These are phyloP conservation scores for Coniochaeta hoffmannii DNA, from an alignment of 2,329 filamentous ascomycete species.

Conservation along the genomic window DNA sequence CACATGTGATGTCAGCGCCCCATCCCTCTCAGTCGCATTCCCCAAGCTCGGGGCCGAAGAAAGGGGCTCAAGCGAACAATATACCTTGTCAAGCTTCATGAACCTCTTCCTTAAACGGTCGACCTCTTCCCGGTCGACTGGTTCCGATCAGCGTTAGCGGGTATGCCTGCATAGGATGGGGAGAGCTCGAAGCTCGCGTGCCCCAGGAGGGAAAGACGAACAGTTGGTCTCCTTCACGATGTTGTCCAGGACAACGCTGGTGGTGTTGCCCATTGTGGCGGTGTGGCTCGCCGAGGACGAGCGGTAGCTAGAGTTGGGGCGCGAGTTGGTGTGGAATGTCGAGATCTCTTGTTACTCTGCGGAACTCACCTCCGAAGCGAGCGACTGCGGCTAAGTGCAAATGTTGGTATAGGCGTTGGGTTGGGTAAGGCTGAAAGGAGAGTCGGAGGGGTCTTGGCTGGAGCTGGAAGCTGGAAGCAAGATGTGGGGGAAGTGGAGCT, in stretches of 20 bases:
- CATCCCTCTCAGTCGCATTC: background rate
- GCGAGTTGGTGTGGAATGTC: too few relatives aligned
- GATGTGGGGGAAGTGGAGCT: slow-evolving; percentile 1
- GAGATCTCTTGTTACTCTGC: too few relatives aligned
- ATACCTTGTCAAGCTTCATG: slow-evolving; percentile 97
- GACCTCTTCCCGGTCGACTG: slow-evolving; percentile 96
- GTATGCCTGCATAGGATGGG: background rate
- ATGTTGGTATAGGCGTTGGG: background rate
- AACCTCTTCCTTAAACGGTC: slow-evolving; percentile 93
- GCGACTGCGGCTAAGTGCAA: background rate
- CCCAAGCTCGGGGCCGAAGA: background rate
- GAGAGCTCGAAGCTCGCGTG: background rate
- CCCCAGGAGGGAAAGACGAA: slow-evolving; percentile 30
- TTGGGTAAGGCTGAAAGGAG: background rate
- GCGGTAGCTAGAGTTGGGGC: background rate
- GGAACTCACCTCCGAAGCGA: too few relatives aligned
- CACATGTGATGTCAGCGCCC: slow-evolving; percentile 3
- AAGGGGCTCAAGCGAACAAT: slow-evolving; percentile 8
- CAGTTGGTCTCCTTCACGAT: slow-evolving; percentile 97
- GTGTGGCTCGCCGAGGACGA: background rate
- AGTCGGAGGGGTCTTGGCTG: background rate
- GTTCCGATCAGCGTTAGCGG: slow-evolving; percentile 3
- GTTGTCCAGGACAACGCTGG: slow-evolving; percentile 76
- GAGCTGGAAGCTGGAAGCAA: background rate
- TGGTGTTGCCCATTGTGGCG: slow-evolving; percentile 56